Evolutionary conservation across 805 yeast species (phyloP).

Genomic region (Candida koratica): DNA sequence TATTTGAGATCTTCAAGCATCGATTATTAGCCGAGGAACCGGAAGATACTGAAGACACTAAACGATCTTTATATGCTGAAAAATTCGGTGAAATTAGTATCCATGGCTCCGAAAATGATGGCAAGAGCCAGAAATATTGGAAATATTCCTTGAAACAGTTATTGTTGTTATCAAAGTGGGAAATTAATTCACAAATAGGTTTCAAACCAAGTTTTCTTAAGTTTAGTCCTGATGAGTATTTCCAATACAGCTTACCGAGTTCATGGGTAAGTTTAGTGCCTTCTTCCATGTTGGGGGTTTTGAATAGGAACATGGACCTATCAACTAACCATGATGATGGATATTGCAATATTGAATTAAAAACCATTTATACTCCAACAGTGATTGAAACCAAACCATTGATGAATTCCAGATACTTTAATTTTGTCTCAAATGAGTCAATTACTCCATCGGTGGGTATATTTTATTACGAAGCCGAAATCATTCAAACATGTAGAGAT

Average conservation of each 20-base stretch:
- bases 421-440: slow-evolving; percentile 37
- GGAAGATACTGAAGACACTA: neutral
- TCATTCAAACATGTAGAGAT: slow-evolving; percentile 32
- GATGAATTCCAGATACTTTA: slow-evolving; percentile 21
- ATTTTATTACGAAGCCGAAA: slow-evolving; percentile 39
- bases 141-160: slow-evolving; percentile 23
- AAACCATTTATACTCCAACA: slow-evolving; percentile 4
- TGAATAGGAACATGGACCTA: slow-evolving; percentile 25
- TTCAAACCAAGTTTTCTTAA: slow-evolving; percentile 23
- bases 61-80: slow-evolving; percentile 4
- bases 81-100: slow-evolving; percentile 19
- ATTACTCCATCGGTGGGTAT: slow-evolving; percentile 32
- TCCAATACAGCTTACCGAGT: slow-evolving; percentile 32
- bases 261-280: slow-evolving; percentile 39
- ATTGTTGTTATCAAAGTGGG: slow-evolving; percentile 18
- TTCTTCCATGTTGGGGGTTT: slow-evolving; percentile 18
- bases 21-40: slow-evolving; percentile 20
- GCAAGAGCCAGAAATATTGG: slow-evolving; percentile 20
- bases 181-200: slow-evolving; percentile 21
- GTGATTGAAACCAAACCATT: neutral
- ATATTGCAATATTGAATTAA: slow-evolving; percentile 26
- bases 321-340: slow-evolving; percentile 26
- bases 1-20: slow-evolving; percentile 29
- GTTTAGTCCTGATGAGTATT: slow-evolving; percentile 17
- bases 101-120: neutral